Evolutionary conservation across 1,284 basidiomycete genomes (phyloP), one percentile per base, ranked within the genome.

Genomic region (Anthracocystis panici-leucophaei): DNA sequence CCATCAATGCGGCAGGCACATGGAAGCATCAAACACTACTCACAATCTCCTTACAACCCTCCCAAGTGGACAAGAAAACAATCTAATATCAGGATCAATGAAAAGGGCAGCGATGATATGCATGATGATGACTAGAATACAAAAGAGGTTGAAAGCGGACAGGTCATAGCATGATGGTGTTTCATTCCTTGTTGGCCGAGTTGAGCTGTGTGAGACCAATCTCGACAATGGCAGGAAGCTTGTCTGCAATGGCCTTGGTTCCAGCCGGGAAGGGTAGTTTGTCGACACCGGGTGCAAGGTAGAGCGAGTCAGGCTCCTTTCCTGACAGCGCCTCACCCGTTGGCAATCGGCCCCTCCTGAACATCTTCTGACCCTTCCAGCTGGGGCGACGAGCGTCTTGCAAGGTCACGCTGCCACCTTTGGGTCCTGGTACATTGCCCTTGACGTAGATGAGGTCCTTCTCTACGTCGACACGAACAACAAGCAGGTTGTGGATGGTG

Each of bases 211-310:
- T 75, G 23, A 73, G 64, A 3, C 77, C 80, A 31, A 80, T 75
- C 57, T 85, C 83, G 35, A 85, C 74, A 40, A 85, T 72, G 55
- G 50, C 80, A 29, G 67, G 86, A 65, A 71, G 79, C 61, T 73
- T 57, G 92, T 88, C 88, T 3, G 93, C 93, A 83, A 96, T 87
- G 84, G 93, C 90, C 62, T 88, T 88, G 12, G 93, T 95, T 40
- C 93, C 95, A 29, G 93, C 94, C 1, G 95, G 96, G 88, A 96
- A 95, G 11, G 96, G 95, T 66, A 99, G 87, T 71, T 91, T 90
- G 64, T 90, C 89, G 7, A 98, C 90, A 52, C 93, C 92, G 77
- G 91, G 91, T 1, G 93, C 92, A 21, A 97, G 86, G 72, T 94
- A 91, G 83, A 93, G 92, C 73, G 92, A 91, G 40, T 68, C 67